phyloP scores from a whole-genome alignment of 352 stramenopile species.

The Pythium periplocum region DNA sequence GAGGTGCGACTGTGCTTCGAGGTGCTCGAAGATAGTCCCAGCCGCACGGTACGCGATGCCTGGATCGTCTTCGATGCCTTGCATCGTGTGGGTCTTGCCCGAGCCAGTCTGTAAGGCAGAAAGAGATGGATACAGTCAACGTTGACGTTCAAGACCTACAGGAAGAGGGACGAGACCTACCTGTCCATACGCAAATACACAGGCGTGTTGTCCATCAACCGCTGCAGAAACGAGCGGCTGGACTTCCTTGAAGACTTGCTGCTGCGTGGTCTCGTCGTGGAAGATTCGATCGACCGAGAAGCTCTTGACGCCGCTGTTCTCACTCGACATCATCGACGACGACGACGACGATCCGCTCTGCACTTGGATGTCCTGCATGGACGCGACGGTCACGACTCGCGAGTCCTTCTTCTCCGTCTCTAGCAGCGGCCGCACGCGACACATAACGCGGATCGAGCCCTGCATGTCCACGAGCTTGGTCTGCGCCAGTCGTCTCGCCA shows the following conservation, averaged over 20 bases:
- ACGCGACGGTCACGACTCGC: conserved; percentile 2
- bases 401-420: conserved; percentile 8
- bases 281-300: conserved; percentile 88
- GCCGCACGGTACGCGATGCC: conserved; percentile 42
- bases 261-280: conserved; percentile 48
- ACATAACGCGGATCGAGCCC: conserved; percentile 73
- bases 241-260: conserved; percentile 91
- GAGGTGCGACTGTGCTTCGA: conserved; percentile 34
- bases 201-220: conserved; percentile 90
- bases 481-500: conserved; percentile 33
- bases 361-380: conserved; percentile 18
- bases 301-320: conserved; percentile 18
- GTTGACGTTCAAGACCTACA: neutral
- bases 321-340: neutral
- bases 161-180: conserved; percentile 14
- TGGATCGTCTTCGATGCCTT: conserved; percentile 15
- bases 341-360: neutral
- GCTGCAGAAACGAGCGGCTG: conserved; percentile 85
- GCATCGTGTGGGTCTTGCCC: conserved; percentile 37
- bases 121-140: neutral
- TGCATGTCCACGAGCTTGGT: conserved; percentile 40
- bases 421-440: conserved; percentile 57
- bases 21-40: conserved; percentile 34
- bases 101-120: conserved; percentile 23
- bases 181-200: conserved; percentile 96